Evolutionary conservation across 345 rosid genomes (phyloP).

Genomic region (Gossypium bickii): DNA sequence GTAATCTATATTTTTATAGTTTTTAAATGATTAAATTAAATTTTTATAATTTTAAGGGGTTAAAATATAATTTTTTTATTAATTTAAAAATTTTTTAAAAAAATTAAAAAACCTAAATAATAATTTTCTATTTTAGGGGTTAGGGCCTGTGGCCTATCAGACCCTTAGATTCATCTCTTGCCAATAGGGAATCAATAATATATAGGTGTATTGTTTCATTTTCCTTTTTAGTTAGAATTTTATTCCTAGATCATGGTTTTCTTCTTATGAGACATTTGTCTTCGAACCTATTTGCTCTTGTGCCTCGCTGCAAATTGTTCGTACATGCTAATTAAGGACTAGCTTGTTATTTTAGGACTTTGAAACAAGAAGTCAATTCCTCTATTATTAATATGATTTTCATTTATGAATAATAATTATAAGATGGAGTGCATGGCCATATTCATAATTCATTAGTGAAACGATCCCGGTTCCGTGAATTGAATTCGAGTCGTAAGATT

Average conservation of each 20-base stretch:
- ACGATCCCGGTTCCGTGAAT: no score
- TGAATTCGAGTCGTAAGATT: no score
- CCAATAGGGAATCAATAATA: background rate
- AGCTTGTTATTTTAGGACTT: no score
- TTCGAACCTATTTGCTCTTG: background rate
- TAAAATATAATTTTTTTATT: no score
- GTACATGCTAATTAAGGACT: background rate
- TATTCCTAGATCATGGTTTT: background rate
- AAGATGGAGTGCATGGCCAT: background rate
- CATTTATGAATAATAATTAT: background rate
- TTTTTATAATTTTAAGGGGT: no score
- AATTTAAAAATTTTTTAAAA: no score
- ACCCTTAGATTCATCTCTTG: no score
- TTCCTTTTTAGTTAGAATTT: background rate
- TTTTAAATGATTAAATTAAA: no score
- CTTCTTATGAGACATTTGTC: background rate
- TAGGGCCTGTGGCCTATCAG: no score
- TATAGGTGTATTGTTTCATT: background rate
- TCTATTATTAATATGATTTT: background rate
- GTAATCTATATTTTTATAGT: no score
- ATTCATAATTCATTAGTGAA: background rate
- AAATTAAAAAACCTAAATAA: no score
- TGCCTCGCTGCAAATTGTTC: background rate
- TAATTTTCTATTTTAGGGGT: no score
- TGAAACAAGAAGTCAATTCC: background rate